phyloP scores from a whole-genome alignment of 2,329 filamentous ascomycete genomes.

The Penicillium sp. region DNA sequence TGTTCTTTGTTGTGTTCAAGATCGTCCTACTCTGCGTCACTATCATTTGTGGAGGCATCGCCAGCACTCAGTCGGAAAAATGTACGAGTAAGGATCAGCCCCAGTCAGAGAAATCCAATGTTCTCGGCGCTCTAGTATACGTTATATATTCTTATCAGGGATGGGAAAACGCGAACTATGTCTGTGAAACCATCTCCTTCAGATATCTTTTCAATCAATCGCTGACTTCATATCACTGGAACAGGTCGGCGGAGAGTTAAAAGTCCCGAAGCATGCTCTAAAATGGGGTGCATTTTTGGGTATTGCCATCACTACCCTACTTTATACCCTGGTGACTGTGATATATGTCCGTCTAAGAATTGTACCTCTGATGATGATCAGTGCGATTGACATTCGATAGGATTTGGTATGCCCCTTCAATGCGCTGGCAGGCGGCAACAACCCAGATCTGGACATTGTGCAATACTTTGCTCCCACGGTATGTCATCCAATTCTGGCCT shows the following conservation, averaged over 20 bases:
- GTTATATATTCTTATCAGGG: neutral
- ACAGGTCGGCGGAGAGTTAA: neutral
- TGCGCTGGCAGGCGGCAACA: neutral
- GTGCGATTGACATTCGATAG: neutral
- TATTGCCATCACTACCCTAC: neutral
- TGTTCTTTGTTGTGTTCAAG: neutral
- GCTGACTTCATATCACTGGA: neutral
- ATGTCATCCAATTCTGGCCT: neutral
- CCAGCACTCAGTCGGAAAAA: too few species aligned
- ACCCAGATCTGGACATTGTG: neutral
- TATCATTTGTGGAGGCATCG: neutral
- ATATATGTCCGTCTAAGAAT: neutral
- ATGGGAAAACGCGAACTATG: neutral
- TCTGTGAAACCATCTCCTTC: too few species aligned
- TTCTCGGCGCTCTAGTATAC: neutral
- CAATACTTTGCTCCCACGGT: neutral
- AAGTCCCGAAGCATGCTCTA: neutral
- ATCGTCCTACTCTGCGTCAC: neutral
- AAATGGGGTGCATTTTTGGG: neutral
- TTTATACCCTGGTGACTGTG: neutral
- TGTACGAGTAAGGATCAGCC: too few species aligned
- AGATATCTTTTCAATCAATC: neutral
- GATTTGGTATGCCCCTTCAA: too few species aligned
- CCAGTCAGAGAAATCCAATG: neutral
- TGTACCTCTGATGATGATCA: neutral